Base-by-base conservation (phyloP, 176 grass and related monocot genomes). In the Triticum turgidum region DNA sequence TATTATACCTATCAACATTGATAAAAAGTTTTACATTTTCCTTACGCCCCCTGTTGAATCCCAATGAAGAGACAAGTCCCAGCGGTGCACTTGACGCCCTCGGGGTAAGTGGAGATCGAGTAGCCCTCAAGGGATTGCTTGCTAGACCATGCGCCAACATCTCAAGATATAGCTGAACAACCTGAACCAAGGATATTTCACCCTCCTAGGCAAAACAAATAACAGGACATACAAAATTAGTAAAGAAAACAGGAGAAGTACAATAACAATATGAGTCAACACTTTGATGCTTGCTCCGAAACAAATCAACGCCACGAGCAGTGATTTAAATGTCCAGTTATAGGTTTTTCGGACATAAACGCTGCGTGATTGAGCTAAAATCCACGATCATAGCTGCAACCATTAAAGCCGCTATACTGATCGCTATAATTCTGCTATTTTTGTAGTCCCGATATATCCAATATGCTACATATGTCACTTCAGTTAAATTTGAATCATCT, bases 131-230 rank as follows among this genome's bases (percentile, higher is more conserved):
- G 42, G 91, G 81, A 93, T 88, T 82, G 41, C 61, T 92, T 59
- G 80, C 65, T 83, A 93, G 79, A 76, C 89, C 86, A 89, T 82
- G 89, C 4, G 78, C 61, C 51, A 89, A 87, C 95, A 98, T 98
- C 14, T 85, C 88, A 72, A 84, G 8, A n/a, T 69, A 80, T 34
- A 20, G 62, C 18, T 82, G 20, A 59, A 85, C 47, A 90, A 37
- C n/a, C 75, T 61, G 61, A 11, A 72, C 7, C 4, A 1, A 86
- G 22, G 29, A 54, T 49, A 1, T 27, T 10, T 21, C 22, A 76
- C 29, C 69, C 82, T 81, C 30, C 18, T 24, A 64, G 14, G 47
- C 27, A 29, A 69, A 91, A 77, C 45, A 77, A 91, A 77, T 45
- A 77, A 62, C 4, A 85, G 7, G 61, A 83, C 14, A 61, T 45